Conservation (phyloP, 2,329 filamentous ascomycete species). For the Exophiala bonariae region DNA sequence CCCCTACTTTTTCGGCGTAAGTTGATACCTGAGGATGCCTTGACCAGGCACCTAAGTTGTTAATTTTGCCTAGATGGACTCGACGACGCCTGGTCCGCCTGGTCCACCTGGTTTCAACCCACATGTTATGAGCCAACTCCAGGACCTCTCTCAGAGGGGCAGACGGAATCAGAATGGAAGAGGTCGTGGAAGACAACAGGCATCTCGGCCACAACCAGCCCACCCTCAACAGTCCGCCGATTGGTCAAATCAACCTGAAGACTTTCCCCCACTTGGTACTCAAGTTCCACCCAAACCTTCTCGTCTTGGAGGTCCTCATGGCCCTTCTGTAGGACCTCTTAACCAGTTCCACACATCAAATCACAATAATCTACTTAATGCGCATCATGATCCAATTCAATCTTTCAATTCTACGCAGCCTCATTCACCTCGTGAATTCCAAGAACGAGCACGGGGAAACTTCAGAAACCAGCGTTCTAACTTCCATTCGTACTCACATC, state of each 20-base stretch:
- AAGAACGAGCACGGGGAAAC: slow-evolving; percentile 20
- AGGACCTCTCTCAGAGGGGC: slow-evolving; percentile 9
- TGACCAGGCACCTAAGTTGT: too few species aligned
- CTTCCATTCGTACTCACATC: slow-evolving; percentile 1
- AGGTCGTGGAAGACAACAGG: neutral
- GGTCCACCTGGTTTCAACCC: slow-evolving; percentile 10
- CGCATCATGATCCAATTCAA: neutral
- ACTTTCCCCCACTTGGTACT: slow-evolving; percentile 1
- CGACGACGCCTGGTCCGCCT: neutral
- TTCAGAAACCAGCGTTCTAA: slow-evolving; percentile 2
- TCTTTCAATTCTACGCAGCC: slow-evolving; percentile 5
- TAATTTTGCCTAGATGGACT: too few species aligned
- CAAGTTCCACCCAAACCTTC: neutral
- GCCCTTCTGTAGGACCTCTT: neutral
- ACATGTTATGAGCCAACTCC: slow-evolving; percentile 11
- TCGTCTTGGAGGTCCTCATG: neutral
- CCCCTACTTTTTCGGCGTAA: too few species aligned
- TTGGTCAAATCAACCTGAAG: neutral
- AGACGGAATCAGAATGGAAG: neutral
- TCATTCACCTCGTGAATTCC: slow-evolving; percentile 20
- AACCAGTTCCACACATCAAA: neutral
- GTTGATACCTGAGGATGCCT: too few species aligned
- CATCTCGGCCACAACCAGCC: neutral
- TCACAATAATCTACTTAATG: slow-evolving; percentile 2
- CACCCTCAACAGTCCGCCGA: neutral